Conservation (phyloP, 2,329 filamentous ascomycete genomes). For the Xylariomycetidae sp. region DNA sequence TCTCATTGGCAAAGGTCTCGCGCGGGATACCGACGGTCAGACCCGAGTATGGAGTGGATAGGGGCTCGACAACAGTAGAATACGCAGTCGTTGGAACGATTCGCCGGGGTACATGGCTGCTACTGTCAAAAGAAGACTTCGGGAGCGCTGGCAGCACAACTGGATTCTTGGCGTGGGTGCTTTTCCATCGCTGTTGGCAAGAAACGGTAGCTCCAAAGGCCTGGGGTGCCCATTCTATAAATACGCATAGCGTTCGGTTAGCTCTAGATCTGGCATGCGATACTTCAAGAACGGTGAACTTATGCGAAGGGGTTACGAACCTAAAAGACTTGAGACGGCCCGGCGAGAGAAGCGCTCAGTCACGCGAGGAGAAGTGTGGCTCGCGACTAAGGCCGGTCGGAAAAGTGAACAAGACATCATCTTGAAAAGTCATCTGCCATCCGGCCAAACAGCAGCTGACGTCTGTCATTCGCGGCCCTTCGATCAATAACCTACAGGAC, state of each 20-base stretch:
- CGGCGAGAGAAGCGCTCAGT: conserved; percentile 19
- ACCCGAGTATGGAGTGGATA: conserved; percentile 60
- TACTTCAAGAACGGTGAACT: conserved; percentile 4
- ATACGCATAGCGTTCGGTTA: conserved; percentile 18
- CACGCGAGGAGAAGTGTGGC: conserved; percentile 21
- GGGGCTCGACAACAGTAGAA: conserved; percentile 29
- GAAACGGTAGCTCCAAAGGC: conserved; percentile 12
- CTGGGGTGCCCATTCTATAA: conserved; percentile 19
- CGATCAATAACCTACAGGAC: too few relatives aligned
- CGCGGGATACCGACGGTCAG: conserved; percentile 75
- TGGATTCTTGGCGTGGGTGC: conserved; percentile 22
- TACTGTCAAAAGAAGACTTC: conserved; percentile 14
- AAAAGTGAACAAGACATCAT: conserved; percentile 24
- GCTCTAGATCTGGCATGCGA: conserved; percentile 10
- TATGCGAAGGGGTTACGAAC: conserved; percentile 18
- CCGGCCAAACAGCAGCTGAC: conserved; percentile 13
- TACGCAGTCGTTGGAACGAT: conserved; percentile 23
- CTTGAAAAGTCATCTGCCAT: conserved; percentile 19
- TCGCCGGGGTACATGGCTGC: conserved; percentile 13
- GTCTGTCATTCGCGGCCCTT: conserved; percentile 17
- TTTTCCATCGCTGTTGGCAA: conserved; percentile 21
- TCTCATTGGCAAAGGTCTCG: conserved; percentile 74
- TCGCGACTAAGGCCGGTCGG: conserved; percentile 25
- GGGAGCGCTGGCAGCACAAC: conserved; percentile 22
- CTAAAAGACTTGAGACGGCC: conserved; percentile 23